A percentile compares a stretch with the other conserved stretches of the same genome.
phyloP scores from a whole-genome alignment of 139 green algal genomes.

The Mychonastes homosphaera region DNA sequence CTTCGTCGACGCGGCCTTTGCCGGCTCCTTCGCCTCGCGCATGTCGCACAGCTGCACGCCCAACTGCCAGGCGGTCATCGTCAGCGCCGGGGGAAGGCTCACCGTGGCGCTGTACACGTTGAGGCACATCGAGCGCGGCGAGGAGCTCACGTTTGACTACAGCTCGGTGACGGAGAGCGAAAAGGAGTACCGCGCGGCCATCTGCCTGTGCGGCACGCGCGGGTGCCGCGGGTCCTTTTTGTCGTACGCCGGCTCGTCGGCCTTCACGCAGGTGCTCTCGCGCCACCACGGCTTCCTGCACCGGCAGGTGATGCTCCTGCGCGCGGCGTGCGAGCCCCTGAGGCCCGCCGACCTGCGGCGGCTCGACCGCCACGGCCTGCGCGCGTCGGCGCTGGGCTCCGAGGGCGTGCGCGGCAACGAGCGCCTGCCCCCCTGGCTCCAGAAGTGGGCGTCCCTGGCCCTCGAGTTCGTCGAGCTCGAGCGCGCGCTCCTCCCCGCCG shows the following conservation, averaged over 20 bases:
- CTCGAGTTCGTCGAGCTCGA: slow-evolving; percentile 66
- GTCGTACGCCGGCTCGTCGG: slow-evolving; percentile 59
- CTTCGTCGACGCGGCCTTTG: slow-evolving; percentile 86
- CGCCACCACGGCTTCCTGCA: slow-evolving; percentile 68
- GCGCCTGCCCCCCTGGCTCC: slow-evolving; percentile 56
- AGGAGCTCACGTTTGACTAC: slow-evolving; percentile 89
- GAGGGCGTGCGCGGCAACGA: slow-evolving; percentile 31
- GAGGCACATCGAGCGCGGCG: slow-evolving; percentile 43
- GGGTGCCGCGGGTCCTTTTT: slow-evolving; percentile 75
- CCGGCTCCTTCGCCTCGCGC: slow-evolving; percentile 69
- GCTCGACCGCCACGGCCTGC: neutral
- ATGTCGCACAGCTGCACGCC: slow-evolving; percentile 90
- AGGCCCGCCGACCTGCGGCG: slow-evolving; percentile 21
- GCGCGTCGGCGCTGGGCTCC: slow-evolving; percentile 15
- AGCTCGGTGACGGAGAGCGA: slow-evolving; percentile 69
- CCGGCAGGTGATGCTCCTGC: slow-evolving; percentile 55
- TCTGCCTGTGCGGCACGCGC: slow-evolving; percentile 70
- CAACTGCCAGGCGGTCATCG: slow-evolving; percentile 77
- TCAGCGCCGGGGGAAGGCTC: slow-evolving; percentile 58
- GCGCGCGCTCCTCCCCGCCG: slow-evolving; percentile 40
- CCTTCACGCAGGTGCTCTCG: slow-evolving; percentile 65
- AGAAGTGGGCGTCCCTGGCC: slow-evolving; percentile 70
- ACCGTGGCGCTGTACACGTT: slow-evolving; percentile 81
- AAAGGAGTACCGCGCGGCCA: slow-evolving; percentile 69
- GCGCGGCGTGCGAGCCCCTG: slow-evolving; percentile 30